Base-by-base conservation (phyloP, 2,329 filamentous ascomycete species). In the Fusarium pilosicola region DNA sequence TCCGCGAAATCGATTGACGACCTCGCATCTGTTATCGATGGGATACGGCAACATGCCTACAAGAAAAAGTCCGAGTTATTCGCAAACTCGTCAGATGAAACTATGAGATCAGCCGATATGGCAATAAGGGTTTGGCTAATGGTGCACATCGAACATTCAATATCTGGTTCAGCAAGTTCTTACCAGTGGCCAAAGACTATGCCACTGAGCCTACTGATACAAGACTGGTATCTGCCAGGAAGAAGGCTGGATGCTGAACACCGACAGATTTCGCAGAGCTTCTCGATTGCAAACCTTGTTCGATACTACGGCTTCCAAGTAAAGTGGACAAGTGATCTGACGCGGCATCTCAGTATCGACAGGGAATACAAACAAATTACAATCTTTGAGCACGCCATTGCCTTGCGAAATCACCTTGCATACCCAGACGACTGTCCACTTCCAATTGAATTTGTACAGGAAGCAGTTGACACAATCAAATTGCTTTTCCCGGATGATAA, bases 351-450 rank as follows among this genome's bases (percentile, higher is more conserved):
- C 2, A 12, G 7, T 3, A 54, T 65, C 4, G 55, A 65, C 11
- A 54, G 46, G 62, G 34, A 65, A 34, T 60, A 54, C 10, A 65
- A 65, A 2, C 46, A 61, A 8, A 61, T 65, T 13, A 65, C 55
- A 11, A 24, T 65, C 4, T 64, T 60, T 52, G 56, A 61, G 39
- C 62, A 60, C 12, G 57, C 20, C 7, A 54, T 65, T 22, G 28
- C 34, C 14, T n/a, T 61, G 1, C 34, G 32, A 5, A 60, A 65
- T 18, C 56, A 65, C 6, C 55, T 65, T 22, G 32, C 30, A 2
- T 61, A 45, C 8, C 20, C 62, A 8, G 34, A 59, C 0, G 42
- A 22, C 9, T 60, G 38, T 24, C 39, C 39, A 8, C n/a, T 65
- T 4, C 62, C 26, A 0, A 39, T 7, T 9, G 15, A 11, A 3